A percentile compares a stretch with the other conserved stretches of the same genome.
phyloP scores from a whole-genome alignment of 768 basidiomycete species.

The Phanerochaete carnosa region DNA sequence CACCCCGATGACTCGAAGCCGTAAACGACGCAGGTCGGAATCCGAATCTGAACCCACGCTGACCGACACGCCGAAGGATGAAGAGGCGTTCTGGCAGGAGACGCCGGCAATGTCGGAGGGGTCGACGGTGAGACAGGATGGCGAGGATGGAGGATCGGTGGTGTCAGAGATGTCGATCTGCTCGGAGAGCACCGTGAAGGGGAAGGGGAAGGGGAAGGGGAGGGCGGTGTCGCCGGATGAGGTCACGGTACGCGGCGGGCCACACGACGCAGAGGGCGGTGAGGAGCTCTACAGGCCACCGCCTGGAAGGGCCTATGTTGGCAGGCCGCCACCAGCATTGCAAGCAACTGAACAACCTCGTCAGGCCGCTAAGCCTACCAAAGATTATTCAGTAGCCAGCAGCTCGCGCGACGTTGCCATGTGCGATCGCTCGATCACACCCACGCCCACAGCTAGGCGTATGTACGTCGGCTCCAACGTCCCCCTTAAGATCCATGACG shows the following conservation, averaged over 20 bases:
- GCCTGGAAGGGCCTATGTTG: not conserved
- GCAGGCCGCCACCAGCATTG: not conserved
- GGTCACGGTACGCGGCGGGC: not conserved
- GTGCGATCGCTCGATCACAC: not conserved
- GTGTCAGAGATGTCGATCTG: not conserved
- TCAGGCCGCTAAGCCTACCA: not conserved
- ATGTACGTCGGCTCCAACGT: not conserved
- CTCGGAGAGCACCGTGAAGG: not conserved
- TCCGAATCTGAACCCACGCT: no score
- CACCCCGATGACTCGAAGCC: no score
- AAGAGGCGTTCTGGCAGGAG: not conserved
- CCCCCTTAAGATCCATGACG: not conserved
- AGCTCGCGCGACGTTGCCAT: not conserved
- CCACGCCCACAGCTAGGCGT: not conserved
- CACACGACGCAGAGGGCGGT: not conserved
- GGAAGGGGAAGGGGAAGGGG: not conserved
- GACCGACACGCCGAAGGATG: no score
- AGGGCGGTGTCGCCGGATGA: not conserved
- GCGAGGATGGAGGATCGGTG: not conserved
- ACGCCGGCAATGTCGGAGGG: not conserved
- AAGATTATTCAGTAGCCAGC: not conserved
- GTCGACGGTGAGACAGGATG: not conserved
- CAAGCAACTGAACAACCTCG: not conserved
- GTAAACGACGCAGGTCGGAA: not conserved
- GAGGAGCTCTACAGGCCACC: not conserved